Conservation (phyloP, 345 rosid genomes). For the Geranium rotundifolium region DNA sequence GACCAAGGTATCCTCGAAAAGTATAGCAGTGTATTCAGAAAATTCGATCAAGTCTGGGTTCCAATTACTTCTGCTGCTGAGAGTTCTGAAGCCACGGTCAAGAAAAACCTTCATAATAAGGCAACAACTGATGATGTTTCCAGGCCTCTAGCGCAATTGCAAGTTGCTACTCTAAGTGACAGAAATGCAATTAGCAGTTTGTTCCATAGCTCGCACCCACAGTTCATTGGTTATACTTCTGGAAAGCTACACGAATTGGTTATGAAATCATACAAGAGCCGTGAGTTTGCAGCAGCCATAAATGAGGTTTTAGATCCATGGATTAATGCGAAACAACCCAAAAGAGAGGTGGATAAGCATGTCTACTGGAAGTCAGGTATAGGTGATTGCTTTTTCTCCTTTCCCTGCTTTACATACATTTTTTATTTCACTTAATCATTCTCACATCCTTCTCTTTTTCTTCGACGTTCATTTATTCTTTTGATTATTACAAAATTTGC, state of each 20-base stretch:
- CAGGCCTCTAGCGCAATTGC: slow-evolving; percentile 19
- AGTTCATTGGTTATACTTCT: slow-evolving; percentile 82
- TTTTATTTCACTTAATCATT: no score
- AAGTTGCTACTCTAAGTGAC: slow-evolving; percentile 19
- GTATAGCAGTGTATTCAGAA: slow-evolving; percentile 77
- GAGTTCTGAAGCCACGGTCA: slow-evolving; percentile 29
- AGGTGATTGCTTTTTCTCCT: not conserved
- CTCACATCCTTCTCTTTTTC: no score
- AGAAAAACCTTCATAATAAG: slow-evolving; percentile 20
- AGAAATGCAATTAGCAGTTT: slow-evolving; percentile 19
- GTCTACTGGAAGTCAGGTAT: slow-evolving; percentile 77
- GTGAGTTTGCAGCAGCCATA: slow-evolving; percentile 93
- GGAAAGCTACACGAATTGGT: slow-evolving; percentile 93
- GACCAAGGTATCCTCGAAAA: slow-evolving; percentile 58
- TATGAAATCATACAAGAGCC: slow-evolving; percentile 87
- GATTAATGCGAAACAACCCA: slow-evolving; percentile 88
- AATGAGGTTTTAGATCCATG: slow-evolving; percentile 97
- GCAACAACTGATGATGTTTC: slow-evolving; percentile 31
- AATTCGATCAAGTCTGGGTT: slow-evolving; percentile 85
- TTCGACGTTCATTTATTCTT: no score
- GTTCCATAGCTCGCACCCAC: slow-evolving; percentile 73
- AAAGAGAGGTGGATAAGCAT: slow-evolving; percentile 70
- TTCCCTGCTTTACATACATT: not conserved
- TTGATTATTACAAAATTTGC: no score
- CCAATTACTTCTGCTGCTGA: slow-evolving; percentile 42